Evolutionary conservation across 352 stramenopile genomes (phyloP).

Genomic region (Pythium rishiriense): DNA sequence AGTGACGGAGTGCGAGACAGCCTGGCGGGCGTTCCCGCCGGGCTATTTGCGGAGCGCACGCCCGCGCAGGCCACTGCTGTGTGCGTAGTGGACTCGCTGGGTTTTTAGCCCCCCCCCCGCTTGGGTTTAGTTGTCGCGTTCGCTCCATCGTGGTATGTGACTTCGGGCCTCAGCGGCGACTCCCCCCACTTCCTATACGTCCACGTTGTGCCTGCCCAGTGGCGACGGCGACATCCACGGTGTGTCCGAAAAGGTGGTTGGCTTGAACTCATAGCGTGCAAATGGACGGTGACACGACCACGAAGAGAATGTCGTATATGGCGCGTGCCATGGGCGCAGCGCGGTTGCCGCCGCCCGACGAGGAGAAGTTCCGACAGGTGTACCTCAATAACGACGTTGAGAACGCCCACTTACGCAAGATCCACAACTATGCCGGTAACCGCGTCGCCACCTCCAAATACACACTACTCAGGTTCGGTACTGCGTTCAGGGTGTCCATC

Average conservation of each 20-base stretch:
- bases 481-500: not conserved
- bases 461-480: constrained; percentile 65
- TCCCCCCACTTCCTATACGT: too few relatives aligned
- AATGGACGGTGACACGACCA: not conserved
- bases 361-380: constrained; percentile 47
- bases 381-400: constrained; percentile 63
- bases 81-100: not conserved
- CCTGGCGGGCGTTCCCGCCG: too few relatives aligned
- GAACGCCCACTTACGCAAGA: constrained; percentile 50
- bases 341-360: not conserved
- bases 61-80: not conserved
- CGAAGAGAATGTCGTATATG: not conserved
- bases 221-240: not conserved
- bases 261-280: not conserved
- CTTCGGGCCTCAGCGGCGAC: too few relatives aligned
- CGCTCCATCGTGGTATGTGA: too few relatives aligned
- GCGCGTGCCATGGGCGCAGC: constrained; percentile 16
- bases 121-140: too few relatives aligned
- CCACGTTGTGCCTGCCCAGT: too few relatives aligned
- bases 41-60: constrained; percentile 5
- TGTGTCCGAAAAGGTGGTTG: too few relatives aligned
- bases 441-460: constrained; percentile 92
- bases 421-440: constrained; percentile 62
- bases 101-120: too few relatives aligned
- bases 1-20: too few relatives aligned